Evolutionary conservation across 2,329 filamentous ascomycete species (phyloP).

Genomic region (Exutisphaerella laricina): DNA sequence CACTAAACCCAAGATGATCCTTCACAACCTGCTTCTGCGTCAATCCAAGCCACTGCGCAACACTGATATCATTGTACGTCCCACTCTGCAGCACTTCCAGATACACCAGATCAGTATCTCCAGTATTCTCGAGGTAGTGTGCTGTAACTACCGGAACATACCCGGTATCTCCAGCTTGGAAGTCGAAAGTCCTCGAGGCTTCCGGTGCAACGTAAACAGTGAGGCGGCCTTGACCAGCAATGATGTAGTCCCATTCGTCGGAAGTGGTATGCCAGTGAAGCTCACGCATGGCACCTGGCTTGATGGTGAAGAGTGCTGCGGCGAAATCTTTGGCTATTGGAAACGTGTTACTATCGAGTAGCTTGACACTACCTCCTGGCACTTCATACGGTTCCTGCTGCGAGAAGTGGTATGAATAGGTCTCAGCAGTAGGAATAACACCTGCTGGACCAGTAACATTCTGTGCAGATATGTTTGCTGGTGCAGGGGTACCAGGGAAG

Average conservation of each 20-base stretch:
- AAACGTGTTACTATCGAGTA: conserved; percentile 54
- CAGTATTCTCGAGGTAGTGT: conserved; percentile 59
- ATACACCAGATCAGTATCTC: conserved; percentile 52
- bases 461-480: conserved; percentile 35
- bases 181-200: conserved; percentile 53
- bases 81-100: conserved; percentile 54
- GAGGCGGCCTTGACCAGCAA: conserved; percentile 51
- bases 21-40: conserved; percentile 39
- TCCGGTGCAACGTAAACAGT: conserved; percentile 52
- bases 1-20: conserved; percentile 30
- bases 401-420: conserved; percentile 42
- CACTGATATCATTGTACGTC: conserved; percentile 50
- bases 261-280: conserved; percentile 58
- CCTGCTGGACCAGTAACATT: conserved; percentile 41
- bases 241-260: conserved; percentile 59
- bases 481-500: conserved; percentile 38
- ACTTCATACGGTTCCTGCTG: conserved; percentile 47
- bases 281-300: conserved; percentile 60
- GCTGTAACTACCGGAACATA: conserved; percentile 52
- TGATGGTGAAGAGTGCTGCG: conserved; percentile 52
- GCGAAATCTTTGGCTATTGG: conserved; percentile 53
- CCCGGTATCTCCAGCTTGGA: conserved; percentile 54
- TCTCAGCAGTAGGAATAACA: conserved; percentile 21
- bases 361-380: conserved; percentile 54
- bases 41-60: conserved; percentile 55